Percentiles rank a stretch among this genome's conserved stretches.
Conservation (phyloP, 1,284 basidiomycete genomes). For the Ustilago tritici region DNA sequence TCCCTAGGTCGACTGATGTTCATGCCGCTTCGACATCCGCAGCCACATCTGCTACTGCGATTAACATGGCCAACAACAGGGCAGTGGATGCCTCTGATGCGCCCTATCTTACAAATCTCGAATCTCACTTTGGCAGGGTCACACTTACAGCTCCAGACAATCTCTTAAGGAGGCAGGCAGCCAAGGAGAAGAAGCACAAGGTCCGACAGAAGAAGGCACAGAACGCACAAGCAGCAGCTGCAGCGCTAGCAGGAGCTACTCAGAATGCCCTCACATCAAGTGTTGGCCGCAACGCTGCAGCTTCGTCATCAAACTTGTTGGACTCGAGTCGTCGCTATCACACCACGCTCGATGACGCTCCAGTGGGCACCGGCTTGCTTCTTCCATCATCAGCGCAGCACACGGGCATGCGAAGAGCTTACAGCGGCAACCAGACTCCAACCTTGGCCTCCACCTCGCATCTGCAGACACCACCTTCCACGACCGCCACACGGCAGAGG, state of each 20-base stretch:
- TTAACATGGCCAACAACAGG: not conserved
- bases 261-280: conserved; percentile 6
- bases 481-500: conserved; percentile 18
- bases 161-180: conserved; percentile 59
- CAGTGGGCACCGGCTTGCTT: conserved; percentile 22
- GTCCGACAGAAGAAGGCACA: conserved; percentile 50
- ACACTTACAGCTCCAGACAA: conserved; percentile 68
- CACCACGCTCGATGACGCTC: conserved; percentile 31
- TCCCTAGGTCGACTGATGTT: conserved; percentile 43
- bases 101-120: conserved; percentile 61
- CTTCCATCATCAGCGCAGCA: conserved; percentile 20
- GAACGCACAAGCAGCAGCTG: conserved; percentile 46
- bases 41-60: conserved; percentile 2
- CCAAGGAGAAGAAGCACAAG: conserved; percentile 60
- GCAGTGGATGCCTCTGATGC: conserved; percentile 47
- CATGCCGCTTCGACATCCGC: conserved; percentile 29
- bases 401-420: conserved; percentile 33
- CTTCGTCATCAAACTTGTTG: conserved; percentile 25
- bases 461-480: conserved; percentile 14
- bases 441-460: conserved; percentile 29
- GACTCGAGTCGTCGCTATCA: conserved; percentile 39
- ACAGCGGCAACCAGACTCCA: conserved; percentile 40
- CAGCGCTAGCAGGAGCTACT: conserved; percentile 33
- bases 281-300: conserved; percentile 5
- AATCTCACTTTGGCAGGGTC: conserved; percentile 60